Base-by-base conservation (phyloP, 345 rosid genomes). In the Brassica incana region DNA sequence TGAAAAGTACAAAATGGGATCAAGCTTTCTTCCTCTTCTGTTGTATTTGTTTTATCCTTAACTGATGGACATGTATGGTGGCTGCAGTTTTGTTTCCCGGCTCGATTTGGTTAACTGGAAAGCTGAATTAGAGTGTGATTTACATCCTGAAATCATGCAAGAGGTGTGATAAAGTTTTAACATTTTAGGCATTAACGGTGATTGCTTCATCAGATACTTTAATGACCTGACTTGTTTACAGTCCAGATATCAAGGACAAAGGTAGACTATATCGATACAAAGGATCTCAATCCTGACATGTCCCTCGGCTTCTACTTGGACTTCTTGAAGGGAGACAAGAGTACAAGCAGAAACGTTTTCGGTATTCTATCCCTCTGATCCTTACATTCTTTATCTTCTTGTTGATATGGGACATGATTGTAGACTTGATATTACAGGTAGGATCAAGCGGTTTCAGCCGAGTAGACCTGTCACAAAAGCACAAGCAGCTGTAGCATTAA, bases 161-260 rank as follows among this genome's bases (percentile, higher is more conserved):
- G 86, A 91, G 97, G 97, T 91, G 86, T 52, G 58, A 52, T 5
- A 48, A n/a, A 52, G 18, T 52, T 52, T 52, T 0, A 48, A 52
- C 58, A n/a, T 52, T 5, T 52, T 52, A n/a, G 20, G 18, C 18
- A n/a, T 52, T 0, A 52, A 52, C 8, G 18, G 58, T 52, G 18
- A 52, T n/a, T 52, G 8, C 58, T 52, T n/a, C 1, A 2, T 52
- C 58, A 52, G 58, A 52, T 52, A 52, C 58, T 52, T 14, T 52
- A 23, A 86, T 23, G 85, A 85, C 84, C 91, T 95, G 88, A 89
- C 93, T 93, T 89, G 83, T 91, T 80, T 86, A 78, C 98, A 92
- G 95, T 92, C 91, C 96, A 95, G 99, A 89, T 95, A 87, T 95
- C 92, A 83, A 95, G 88, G 85, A 87, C 77, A 81, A 87, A 85